Evolutionary conservation across 139 green algal genomes (phyloP), one percentile per base, ranked within the genome.

Genomic region (Nannochloris sp.): DNA sequence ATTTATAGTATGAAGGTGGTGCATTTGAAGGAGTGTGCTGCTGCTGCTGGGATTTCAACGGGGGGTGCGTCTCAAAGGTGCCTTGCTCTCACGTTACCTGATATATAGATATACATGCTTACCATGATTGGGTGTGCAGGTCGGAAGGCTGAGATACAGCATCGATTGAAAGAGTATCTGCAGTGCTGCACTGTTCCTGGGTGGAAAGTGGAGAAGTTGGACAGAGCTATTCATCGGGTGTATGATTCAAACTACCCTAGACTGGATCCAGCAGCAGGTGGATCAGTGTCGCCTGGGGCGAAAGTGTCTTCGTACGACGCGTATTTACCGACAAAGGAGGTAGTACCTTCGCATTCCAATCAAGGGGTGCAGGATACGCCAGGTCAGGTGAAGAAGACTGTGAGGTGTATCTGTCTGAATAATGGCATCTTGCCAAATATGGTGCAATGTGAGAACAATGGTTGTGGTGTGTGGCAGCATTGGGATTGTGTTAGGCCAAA

Each of bases 381-480:
- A 19, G 46, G 46, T 9, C 46, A 19, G 16, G 46, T 9, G 16
- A 53, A 14, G n/a, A 53, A 53, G 46, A 21, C 6, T 53, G 66
- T 90, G 5, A 69, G 78, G 18, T 90, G 84, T 61, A 36, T 84
- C 3, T 90, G 84, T 56, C 55, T 64, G 9, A 19, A 53, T 1
- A 27, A 23, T 27, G 9, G 10, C 2, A 64, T 73, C 21, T 43
- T 62, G 1, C 64, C 55, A 14, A 53, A 57, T 21, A 82, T 88
- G 79, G 49, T 91, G 40, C 78, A 89, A 68, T 92, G 85, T 64
- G 27, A 73, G 62, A 73, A 59, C 18, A 29, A 59, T 1, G 49
- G 43, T 1, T 92, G 85, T 60, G 72, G 80, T 5, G 73, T 86
- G 19, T 89, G 83, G 83, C 85, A 91, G 81, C 85, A 92, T 57